These are phyloP conservation scores for Verticillium zaregamsianum DNA, from an alignment of 2,329 filamentous ascomycete species.

Conservation along the genomic window DNA sequence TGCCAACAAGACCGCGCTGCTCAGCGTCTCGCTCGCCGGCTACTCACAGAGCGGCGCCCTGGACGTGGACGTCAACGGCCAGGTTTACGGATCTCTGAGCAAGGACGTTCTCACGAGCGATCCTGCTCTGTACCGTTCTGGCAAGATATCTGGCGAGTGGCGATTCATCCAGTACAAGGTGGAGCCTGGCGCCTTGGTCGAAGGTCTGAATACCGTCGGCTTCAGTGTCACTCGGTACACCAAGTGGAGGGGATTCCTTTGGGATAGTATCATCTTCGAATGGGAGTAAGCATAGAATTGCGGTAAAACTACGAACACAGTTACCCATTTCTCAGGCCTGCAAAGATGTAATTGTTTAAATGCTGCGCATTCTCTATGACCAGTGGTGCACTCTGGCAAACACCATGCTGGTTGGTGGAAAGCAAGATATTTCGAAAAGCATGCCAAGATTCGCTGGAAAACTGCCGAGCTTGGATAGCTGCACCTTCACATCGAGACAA, in stretches of 20 bases:
- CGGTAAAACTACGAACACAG: not conserved
- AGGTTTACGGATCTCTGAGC: slow-evolving; percentile 6
- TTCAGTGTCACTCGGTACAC: slow-evolving; percentile 8
- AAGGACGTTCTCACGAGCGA: slow-evolving; percentile 8
- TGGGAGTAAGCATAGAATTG: not conserved
- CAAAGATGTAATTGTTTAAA: too few species aligned
- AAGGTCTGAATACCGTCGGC: slow-evolving; percentile 6
- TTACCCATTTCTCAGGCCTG: too few species aligned
- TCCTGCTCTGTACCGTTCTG: slow-evolving; percentile 9
- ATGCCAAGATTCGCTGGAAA: too few species aligned
- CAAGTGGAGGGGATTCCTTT: slow-evolving; percentile 10
- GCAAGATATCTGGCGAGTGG: slow-evolving; percentile 11
- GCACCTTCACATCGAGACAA: too few species aligned
- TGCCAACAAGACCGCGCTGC: slow-evolving; percentile 18
- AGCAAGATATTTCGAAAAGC: too few species aligned
- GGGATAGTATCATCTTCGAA: slow-evolving; percentile 10
- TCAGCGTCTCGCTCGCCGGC: slow-evolving; percentile 34
- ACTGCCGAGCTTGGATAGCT: too few species aligned
- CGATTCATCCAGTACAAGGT: slow-evolving; percentile 9
- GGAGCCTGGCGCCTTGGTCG: slow-evolving; percentile 2
- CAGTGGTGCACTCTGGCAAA: too few species aligned
- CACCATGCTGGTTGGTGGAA: too few species aligned
- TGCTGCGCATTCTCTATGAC: too few species aligned
- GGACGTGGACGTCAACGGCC: slow-evolving; percentile 8
- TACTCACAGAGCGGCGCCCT: slow-evolving; percentile 22